Percentiles rank a stretch among this genome's conserved stretches.
Evolutionary conservation across 164 flowering plant species (phyloP).

Genomic region (Pachysandra terminalis): DNA sequence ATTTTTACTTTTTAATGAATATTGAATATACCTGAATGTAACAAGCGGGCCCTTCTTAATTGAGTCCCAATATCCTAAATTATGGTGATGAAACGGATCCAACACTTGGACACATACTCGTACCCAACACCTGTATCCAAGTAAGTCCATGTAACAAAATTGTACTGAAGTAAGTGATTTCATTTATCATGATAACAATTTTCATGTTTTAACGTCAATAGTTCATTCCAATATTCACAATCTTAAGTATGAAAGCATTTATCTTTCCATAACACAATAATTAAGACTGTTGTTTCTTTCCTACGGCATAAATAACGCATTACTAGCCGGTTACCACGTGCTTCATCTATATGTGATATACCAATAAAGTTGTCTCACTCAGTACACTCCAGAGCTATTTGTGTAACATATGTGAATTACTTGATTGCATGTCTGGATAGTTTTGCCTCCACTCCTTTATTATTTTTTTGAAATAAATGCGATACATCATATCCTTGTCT

Average conservation of each 20-base stretch:
- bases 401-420: not conserved
- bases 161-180: not conserved
- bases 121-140: no score
- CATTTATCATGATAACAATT: not conserved
- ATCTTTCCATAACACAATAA: not conserved
- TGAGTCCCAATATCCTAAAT: no score
- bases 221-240: not conserved
- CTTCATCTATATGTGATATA: not conserved
- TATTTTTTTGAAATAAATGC: no score
- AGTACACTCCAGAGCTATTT: not conserved
- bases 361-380: not conserved
- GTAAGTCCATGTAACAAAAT: no score
- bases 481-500: not conserved
- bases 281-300: no score
- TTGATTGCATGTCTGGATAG: no score
- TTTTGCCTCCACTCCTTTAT: no score
- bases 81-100: no score
- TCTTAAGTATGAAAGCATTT: not conserved
- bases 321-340: not conserved
- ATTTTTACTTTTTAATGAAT: no score
- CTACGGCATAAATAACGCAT: not conserved
- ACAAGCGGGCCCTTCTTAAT: no score
- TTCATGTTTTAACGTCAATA: not conserved
- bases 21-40: no score
- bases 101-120: no score